Percentiles rank a stretch among this genome's conserved stretches.
phyloP scores from a whole-genome alignment of 805 yeast genomes.

The Sugiyamaella smithiae region DNA sequence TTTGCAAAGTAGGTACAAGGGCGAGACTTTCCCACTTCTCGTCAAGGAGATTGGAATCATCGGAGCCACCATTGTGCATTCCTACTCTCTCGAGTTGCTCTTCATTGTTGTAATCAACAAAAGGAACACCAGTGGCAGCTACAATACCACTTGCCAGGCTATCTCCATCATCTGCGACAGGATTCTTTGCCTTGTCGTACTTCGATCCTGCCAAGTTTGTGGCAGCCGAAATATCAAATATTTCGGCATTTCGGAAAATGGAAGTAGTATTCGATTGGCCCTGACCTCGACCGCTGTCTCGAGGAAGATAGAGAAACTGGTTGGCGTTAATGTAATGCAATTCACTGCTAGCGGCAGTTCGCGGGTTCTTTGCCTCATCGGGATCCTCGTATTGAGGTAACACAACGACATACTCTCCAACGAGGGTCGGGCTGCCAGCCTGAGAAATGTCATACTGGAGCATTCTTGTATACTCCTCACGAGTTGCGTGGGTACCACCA shows the following conservation, averaged over 20 bases:
- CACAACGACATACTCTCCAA: conserved; percentile 19
- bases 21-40: conserved; percentile 21
- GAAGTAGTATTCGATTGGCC: conserved; percentile 14
- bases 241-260: conserved; percentile 15
- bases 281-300: conserved; percentile 17
- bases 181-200: conserved; percentile 13
- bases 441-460: conserved; percentile 14
- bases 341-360: conserved; percentile 20
- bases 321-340: conserved; percentile 16
- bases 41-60: conserved; percentile 13
- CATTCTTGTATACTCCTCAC: conserved; percentile 19
- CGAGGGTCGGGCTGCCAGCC: conserved; percentile 8
- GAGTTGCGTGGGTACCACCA: conserved; percentile 21
- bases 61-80: conserved; percentile 18
- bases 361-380: conserved; percentile 18
- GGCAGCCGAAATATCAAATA: conserved; percentile 16
- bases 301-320: conserved; percentile 17
- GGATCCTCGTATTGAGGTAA: conserved; percentile 19
- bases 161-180: conserved; percentile 20
- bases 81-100: conserved; percentile 16
- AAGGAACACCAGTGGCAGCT: conserved; percentile 12
- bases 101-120: conserved; percentile 15
- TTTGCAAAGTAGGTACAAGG: conserved; percentile 14
- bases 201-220: conserved; percentile 18
- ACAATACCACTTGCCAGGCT: conserved; percentile 8